These are phyloP conservation scores for Solanum neorickii DNA, from an alignment of 257 asterid genomes.

Conservation along the genomic window DNA sequence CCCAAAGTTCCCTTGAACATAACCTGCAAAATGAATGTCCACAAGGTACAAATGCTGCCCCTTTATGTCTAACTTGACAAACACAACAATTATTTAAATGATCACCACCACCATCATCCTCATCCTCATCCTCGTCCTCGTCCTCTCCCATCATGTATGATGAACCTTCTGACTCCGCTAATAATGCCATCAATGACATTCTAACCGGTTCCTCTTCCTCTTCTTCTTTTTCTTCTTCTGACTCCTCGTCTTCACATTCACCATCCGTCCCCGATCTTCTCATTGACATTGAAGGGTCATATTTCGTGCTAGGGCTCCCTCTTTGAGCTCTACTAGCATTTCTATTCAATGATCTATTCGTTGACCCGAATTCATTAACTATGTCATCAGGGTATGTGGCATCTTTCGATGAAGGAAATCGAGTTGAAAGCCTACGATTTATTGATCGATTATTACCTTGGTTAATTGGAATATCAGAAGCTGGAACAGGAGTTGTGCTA, in stretches of 20 bases:
- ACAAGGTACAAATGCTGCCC: conserved; percentile 76
- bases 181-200: conserved; percentile 70
- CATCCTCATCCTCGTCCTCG: conserved; percentile 38
- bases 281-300: background rate
- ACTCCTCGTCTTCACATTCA: background rate
- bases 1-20: conserved; percentile 63
- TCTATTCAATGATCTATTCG: background rate
- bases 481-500: background rate
- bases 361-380: background rate
- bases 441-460: background rate
- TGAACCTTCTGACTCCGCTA: conserved; percentile 58
- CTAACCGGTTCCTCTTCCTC: conserved; percentile 25
- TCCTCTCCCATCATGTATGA: conserved; percentile 36
- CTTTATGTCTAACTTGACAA: conserved; percentile 84
- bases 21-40: conserved; percentile 89
- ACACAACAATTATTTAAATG: conserved; percentile 43
- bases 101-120: conserved; percentile 1
- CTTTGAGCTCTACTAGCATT: background rate
- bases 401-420: background rate
- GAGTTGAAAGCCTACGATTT: background rate
- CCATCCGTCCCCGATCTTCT: background rate
- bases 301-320: background rate
- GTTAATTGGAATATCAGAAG: background rate
- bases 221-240: background rate
- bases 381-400: background rate